Evolutionary conservation across 352 stramenopile genomes (phyloP), one percentile per base, ranked within the genome.

Genomic region (Pythium periplocum): DNA sequence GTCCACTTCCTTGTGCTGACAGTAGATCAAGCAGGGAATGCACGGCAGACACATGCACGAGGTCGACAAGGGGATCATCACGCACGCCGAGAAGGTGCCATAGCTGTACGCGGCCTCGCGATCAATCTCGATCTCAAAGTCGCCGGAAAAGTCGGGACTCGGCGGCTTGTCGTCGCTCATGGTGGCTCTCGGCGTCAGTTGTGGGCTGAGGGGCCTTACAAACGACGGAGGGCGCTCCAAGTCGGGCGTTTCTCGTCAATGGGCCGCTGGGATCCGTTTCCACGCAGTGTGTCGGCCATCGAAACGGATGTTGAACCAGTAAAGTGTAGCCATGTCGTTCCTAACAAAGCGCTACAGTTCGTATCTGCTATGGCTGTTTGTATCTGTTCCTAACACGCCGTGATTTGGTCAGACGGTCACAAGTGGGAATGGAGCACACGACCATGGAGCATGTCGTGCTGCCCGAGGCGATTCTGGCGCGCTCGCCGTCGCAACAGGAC

Each of bases 401-500:
- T 31, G n/a, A 57, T 51, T 33, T 38, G 38, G 26, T 37, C 48
- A 4, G 31, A 26, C 17, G 17, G 0, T 26, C 17, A 26, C 17
- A 26, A 26, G 17, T 26, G 17, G 17, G 17, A 26, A 26, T 26
- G 17, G 17, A 26, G 17, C 17, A 26, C 17, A 33, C 51, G 35
- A 44, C 48, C 11, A 41, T 30, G 5, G 55, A 50, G 46, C 61
- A 74, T 48, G 74, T 86, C n/a, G 57, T 86, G 57, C 66, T 87
- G 48, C 73, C 77, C 5, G 50, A 57, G 7, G 59, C 59, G 4
- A 68, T 71, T 26, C 66, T 86, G 47, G 38, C 55, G 3, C 53
- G 39, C 42, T 88, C 82, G 34, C 82, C 82, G 7, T 93, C 82
- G 5, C 50, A 50, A 0, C 48, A 61, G 6, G 76, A 86, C 45